phyloP scores from a whole-genome alignment of 306 rosid genomes.

The Rosa chinensis region DNA sequence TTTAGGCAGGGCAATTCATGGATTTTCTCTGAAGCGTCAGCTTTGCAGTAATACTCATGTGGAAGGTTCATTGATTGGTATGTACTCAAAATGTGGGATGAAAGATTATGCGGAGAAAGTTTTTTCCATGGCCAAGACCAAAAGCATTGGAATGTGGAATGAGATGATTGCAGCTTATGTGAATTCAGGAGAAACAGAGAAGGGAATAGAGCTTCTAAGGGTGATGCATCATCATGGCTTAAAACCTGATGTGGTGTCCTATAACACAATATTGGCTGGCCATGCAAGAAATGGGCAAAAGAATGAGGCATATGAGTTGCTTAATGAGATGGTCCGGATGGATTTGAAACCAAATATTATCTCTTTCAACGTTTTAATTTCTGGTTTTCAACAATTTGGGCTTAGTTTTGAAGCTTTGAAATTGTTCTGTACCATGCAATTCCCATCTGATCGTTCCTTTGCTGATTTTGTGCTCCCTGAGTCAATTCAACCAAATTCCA shows the following conservation, averaged over 20 bases:
- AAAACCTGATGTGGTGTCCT: conserved; percentile 47
- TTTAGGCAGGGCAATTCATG: conserved; percentile 48
- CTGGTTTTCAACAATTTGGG: conserved; percentile 53
- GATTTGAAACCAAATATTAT: conserved; percentile 36
- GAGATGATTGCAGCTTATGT: conserved; percentile 43
- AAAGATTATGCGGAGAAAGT: conserved; percentile 29
- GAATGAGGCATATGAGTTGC: conserved; percentile 41
- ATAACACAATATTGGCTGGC: conserved; percentile 42
- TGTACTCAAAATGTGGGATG: conserved; percentile 42
- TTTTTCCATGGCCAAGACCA: conserved; percentile 27
- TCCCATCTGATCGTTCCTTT: conserved; percentile 29
- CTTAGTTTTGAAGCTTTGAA: conserved; percentile 46
- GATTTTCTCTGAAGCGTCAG: conserved; percentile 32
- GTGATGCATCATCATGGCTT: conserved; percentile 31
- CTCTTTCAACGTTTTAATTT: conserved; percentile 39
- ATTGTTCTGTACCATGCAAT: conserved; percentile 35
- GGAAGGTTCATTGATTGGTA: conserved; percentile 43
- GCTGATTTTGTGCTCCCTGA: conserved; percentile 3
- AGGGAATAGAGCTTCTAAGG: conserved; percentile 38
- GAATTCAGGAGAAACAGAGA: conserved; percentile 25
- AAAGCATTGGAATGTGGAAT: conserved; percentile 43
- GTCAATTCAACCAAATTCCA: conserved; percentile 30
- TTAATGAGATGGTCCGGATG: conserved; percentile 35
- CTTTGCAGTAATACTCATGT: conserved; percentile 37
- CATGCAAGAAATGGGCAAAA: conserved; percentile 42